Evolutionary conservation across 2,329 filamentous ascomycete species (phyloP).

Genomic region (Fusarium secorum): DNA sequence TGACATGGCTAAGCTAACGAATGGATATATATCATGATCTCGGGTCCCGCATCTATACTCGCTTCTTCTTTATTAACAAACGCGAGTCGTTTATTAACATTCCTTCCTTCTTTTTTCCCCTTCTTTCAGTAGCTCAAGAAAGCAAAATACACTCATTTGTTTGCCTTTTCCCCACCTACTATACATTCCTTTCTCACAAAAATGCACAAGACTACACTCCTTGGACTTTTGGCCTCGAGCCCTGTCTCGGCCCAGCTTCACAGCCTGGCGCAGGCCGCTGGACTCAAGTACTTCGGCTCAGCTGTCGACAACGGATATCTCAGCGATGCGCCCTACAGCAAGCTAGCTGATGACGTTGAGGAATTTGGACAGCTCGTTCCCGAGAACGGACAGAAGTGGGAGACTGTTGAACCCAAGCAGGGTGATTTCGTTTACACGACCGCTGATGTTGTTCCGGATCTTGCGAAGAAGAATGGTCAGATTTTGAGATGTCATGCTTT

Average conservation of each 20-base stretch:
- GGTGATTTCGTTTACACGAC: conserved; percentile 65
- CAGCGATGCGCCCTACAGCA: conserved; percentile 61
- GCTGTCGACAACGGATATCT: conserved; percentile 68
- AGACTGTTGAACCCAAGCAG: conserved; percentile 65
- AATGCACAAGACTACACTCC: conserved; percentile 37
- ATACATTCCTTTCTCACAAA: neutral
- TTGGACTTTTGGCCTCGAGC: conserved; percentile 39
- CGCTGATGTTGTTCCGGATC: conserved; percentile 61
- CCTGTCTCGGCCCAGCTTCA: conserved; percentile 52
- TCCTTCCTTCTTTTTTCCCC: conserved; percentile 5
- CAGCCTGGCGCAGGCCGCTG: conserved; percentile 62
- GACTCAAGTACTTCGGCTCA: conserved; percentile 69
- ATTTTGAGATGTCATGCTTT: conserved; percentile 69
- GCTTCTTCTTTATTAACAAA: conserved; percentile 10
- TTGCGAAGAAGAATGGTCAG: conserved; percentile 58
- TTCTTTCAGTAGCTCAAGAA: neutral
- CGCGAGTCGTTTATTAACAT: conserved; percentile 13
- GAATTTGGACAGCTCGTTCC: conserved; percentile 73
- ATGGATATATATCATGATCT: conserved; percentile 24
- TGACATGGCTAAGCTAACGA: neutral
- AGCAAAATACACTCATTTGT: conserved; percentile 13
- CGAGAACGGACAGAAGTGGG: conserved; percentile 71
- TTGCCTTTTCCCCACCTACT: conserved; percentile 1
- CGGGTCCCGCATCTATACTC: neutral
- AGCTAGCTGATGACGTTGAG: conserved; percentile 60